These are phyloP conservation scores for Cercospora zeae-maydis DNA, from an alignment of 2,329 filamentous ascomycete genomes.

Conservation along the genomic window DNA sequence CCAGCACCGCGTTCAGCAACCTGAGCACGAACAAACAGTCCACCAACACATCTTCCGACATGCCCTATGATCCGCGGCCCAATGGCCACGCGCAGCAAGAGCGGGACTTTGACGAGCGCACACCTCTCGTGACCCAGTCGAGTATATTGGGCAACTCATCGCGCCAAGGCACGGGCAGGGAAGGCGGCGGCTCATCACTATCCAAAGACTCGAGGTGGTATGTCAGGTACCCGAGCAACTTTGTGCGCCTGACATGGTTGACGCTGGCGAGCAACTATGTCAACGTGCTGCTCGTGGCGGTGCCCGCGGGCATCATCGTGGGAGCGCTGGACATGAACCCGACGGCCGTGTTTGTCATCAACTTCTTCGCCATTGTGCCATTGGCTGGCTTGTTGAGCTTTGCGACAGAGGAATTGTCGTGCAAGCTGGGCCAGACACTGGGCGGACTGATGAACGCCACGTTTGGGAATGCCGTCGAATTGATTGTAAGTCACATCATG, in stretches of 20 bases:
- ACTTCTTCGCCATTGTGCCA: constrained; percentile 77
- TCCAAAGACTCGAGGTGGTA: constrained; percentile 22
- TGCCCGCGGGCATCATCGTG: constrained; percentile 68
- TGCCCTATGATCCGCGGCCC: constrained; percentile 14
- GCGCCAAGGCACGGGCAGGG: constrained; percentile 9
- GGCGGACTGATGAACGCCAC: constrained; percentile 73
- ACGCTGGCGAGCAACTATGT: constrained; percentile 53
- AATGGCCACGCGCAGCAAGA: constrained; percentile 21
- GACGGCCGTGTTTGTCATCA: constrained; percentile 67
- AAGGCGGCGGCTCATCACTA: constrained; percentile 12
- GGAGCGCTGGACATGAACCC: constrained; percentile 61
- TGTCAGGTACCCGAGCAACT: constrained; percentile 24
- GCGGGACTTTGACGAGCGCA: constrained; percentile 25
- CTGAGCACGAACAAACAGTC: not conserved
- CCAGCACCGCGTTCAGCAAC: constrained; percentile 19
- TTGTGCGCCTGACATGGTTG: constrained; percentile 36
- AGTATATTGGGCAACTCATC: constrained; percentile 20
- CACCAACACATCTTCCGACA: constrained; percentile 12
- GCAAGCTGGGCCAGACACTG: constrained; percentile 68
- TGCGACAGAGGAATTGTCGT: constrained; percentile 72
- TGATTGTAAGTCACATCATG: constrained; percentile 53
- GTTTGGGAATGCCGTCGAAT: constrained; percentile 75
- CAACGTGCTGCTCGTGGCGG: constrained; percentile 70
- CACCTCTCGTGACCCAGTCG: constrained; percentile 28
- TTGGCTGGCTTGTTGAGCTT: constrained; percentile 71